Conservation (phyloP, 345 rosid genomes). For the Hibiscus syriacus region DNA sequence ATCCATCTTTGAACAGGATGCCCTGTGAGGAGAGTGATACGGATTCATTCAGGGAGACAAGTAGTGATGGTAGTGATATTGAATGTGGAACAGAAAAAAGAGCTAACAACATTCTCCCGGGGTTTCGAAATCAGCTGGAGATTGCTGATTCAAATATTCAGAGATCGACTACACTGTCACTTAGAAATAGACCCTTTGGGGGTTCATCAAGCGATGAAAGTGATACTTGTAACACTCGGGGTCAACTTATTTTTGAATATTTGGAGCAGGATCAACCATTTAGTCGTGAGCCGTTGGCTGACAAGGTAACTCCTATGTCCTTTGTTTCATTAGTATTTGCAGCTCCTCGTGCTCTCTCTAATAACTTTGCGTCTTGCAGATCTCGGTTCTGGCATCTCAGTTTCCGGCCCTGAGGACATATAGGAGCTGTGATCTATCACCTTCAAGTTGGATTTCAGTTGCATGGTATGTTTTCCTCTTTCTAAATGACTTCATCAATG, state of each 20-base stretch:
- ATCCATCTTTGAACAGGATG: constrained; percentile 30
- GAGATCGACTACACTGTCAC: constrained; percentile 38
- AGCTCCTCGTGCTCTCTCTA: neutral
- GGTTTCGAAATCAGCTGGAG: constrained; percentile 27
- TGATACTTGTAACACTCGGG: constrained; percentile 41
- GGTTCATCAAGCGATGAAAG: constrained; percentile 69
- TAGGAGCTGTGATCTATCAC: constrained; percentile 76
- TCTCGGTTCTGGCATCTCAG: constrained; percentile 59
- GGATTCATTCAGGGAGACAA: constrained; percentile 56
- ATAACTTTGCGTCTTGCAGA: constrained; percentile 29
- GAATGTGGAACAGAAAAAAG: constrained; percentile 37
- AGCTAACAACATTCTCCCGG: constrained; percentile 20
- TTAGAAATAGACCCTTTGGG: constrained; percentile 38
- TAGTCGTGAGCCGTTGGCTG: constrained; percentile 75
- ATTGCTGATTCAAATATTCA: constrained; percentile 27
- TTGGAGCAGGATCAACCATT: constrained; percentile 74
- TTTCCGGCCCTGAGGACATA: constrained; percentile 67
- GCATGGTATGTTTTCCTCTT: constrained; percentile 51
- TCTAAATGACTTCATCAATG: neutral
- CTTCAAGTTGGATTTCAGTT: constrained; percentile 93
- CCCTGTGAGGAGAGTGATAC: constrained; percentile 66
- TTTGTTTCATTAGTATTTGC: neutral
- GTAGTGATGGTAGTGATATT: constrained; percentile 69
- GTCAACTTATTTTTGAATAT: constrained; percentile 61
- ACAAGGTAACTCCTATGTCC: constrained; percentile 45